A percentile compares a stretch with the other conserved stretches of the same genome.
phyloP scores from a whole-genome alignment of 345 rosid genomes.

The Hirschfeldia incana region DNA sequence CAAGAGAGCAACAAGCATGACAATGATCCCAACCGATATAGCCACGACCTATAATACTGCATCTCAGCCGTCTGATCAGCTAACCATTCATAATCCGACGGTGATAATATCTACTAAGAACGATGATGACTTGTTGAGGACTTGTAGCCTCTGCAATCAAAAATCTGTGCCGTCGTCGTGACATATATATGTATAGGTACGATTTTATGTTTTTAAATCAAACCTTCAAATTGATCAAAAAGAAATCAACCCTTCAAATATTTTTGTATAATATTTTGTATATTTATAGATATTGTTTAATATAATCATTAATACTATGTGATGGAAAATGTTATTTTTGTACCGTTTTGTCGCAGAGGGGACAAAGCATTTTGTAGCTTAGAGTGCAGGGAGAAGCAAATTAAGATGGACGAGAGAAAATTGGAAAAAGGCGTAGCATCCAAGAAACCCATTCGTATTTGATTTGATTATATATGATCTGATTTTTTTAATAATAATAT shows the following conservation, averaged over 20 bases:
- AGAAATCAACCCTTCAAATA: not conserved
- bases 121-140: constrained; percentile 33
- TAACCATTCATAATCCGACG: constrained; percentile 14
- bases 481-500: not conserved
- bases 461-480: not conserved
- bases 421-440: constrained; percentile 30
- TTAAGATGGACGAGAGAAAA: constrained; percentile 64
- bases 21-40: constrained; percentile 49
- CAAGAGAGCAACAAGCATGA: constrained; percentile 74
- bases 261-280: not conserved
- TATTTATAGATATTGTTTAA: not conserved
- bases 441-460: constrained; percentile 16
- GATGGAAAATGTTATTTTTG: not conserved
- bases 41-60: constrained; percentile 23
- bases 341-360: constrained; percentile 47
- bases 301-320: not conserved
- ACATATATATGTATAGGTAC: constrained; percentile 87
- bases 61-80: constrained; percentile 40
- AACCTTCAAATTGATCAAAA: not conserved
- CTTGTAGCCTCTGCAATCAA: constrained; percentile 35
- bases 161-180: constrained; percentile 45
- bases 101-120: constrained; percentile 7
- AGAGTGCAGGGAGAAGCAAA: constrained; percentile 81
- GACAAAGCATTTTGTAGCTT: constrained; percentile 88
- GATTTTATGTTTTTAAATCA: not conserved